Base-by-base conservation (phyloP, 2,329 filamentous ascomycete genomes). In the Grosmannia clavigera region DNA sequence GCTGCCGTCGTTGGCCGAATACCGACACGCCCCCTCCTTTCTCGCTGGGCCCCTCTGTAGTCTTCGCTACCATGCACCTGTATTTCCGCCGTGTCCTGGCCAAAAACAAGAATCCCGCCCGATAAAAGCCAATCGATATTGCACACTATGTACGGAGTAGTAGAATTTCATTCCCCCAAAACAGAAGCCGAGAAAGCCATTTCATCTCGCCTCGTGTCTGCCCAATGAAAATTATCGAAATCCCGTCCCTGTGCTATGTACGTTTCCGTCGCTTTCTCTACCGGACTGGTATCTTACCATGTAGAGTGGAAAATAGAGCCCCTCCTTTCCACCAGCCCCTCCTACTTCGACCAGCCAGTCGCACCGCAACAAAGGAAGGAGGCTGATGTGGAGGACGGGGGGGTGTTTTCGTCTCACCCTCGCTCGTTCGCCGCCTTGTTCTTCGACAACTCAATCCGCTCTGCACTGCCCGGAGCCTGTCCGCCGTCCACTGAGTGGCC, bases 151-250 rank as follows among this genome's bases (percentile, higher is more conserved):
- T 22, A 22, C 22, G 22, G 22, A 22, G 22, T 22, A 22, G 22
- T 22, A 22, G 22, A 22, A 22, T 22, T 22, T 22, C 22, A 22
- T 22, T 22, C 22, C 22, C 22, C 22, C 35, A 38, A 38, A 3
- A 7, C 35, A 38, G 10, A 58, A 29, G 27, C 16, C 16, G 25
- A 43, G 9, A 53, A n/a, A 48, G n/a, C 25, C n/a, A 43, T 43
- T 33, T 14, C 16, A 27, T 35, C 27, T 9, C 35, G 22, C 55
- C 35, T 25, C 22, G 6, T 58, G 51, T 58, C 14, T 9, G 48
- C 7, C 73, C 72, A 75, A 74, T 74, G 59, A 65, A 64, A 68
- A 65, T 65, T 62, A 65, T 25, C 56, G 60, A 65, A 66, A 67
- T 64, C 61, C 56, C 35, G 25, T 38, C 3, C 35, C n/a, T 46